Percentiles rank a stretch among this genome's conserved stretches.
Evolutionary conservation across 1,284 basidiomycete species (phyloP).

Genomic region (Pseudomicrostroma phylloplanum): DNA sequence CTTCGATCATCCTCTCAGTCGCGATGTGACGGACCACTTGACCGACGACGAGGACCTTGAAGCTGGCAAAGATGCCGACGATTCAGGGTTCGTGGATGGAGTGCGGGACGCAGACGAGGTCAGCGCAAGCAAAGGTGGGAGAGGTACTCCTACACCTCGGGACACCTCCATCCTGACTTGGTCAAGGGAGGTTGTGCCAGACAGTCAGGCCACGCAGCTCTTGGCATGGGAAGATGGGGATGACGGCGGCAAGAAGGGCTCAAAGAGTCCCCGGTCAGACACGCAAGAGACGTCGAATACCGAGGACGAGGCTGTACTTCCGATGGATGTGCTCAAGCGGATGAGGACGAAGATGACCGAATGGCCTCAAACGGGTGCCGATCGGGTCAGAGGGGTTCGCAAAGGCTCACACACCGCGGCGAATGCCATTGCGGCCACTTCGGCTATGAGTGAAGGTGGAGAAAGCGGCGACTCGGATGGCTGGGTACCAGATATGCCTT

Average conservation of each 20-base stretch:
- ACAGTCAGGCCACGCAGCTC: background rate
- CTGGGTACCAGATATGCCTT: background rate
- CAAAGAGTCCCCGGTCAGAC: background rate
- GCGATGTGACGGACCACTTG: background rate
- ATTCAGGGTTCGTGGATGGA: constrained; percentile 5
- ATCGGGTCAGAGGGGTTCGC: background rate
- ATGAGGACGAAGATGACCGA: background rate
- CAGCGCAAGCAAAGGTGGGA: too few species aligned
- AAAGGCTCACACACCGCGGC: background rate
- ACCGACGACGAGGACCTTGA: background rate
- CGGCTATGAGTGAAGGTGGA: background rate
- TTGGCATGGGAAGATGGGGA: background rate
- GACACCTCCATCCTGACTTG: background rate
- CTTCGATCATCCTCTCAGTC: background rate
- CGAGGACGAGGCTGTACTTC: background rate
- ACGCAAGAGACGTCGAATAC: background rate
- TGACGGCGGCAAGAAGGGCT: background rate
- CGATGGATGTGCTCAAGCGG: background rate
- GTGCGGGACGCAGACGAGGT: background rate
- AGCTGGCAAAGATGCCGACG: background rate
- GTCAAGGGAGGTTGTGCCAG: background rate
- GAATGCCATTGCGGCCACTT: too few species aligned
- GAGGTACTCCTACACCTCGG: too few species aligned
- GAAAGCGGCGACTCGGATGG: background rate
- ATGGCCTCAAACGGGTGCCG: background rate